phyloP scores from a whole-genome alignment of 75 land plant species.

The Sequoiadendron giganteum region DNA sequence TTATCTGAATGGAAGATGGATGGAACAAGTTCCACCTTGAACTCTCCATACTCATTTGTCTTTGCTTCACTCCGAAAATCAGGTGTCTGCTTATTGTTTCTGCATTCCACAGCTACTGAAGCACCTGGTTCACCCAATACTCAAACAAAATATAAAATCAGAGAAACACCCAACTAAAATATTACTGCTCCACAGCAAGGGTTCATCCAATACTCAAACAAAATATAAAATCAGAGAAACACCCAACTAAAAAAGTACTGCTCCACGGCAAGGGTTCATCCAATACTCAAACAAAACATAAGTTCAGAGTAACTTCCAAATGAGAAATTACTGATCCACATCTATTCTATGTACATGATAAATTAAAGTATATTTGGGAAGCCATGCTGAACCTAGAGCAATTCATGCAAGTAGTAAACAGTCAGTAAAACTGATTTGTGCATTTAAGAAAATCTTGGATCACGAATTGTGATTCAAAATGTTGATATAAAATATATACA shows the following conservation, averaged over 20 bases:
- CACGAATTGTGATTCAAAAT: too few species aligned
- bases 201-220: not conserved
- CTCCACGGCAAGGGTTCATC: too few species aligned
- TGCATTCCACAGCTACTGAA: slow-evolving; percentile 44
- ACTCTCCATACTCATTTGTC: slow-evolving; percentile 47
- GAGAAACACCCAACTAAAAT: not conserved
- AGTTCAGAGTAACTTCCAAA: not conserved
- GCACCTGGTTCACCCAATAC: slow-evolving; percentile 34
- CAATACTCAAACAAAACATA: too few species aligned
- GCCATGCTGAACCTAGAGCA: too few species aligned
- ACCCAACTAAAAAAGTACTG: too few species aligned
- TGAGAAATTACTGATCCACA: not conserved
- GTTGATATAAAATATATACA: too few species aligned
- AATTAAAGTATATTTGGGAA: too few species aligned
- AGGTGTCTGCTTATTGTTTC: not conserved
- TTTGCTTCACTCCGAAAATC: slow-evolving; percentile 33
- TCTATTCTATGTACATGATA: too few species aligned
- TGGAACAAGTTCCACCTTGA: slow-evolving; percentile 37
- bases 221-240: too few species aligned
- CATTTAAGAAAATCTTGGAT: too few species aligned
- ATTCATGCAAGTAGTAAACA: too few species aligned
- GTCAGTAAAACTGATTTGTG: too few species aligned
- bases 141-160: not conserved
- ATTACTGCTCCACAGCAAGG: not conserved
- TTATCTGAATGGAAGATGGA: slow-evolving; percentile 26